Evolutionary conservation across 306 rosid genomes (phyloP).

Genomic region (Fragaria iinumae): DNA sequence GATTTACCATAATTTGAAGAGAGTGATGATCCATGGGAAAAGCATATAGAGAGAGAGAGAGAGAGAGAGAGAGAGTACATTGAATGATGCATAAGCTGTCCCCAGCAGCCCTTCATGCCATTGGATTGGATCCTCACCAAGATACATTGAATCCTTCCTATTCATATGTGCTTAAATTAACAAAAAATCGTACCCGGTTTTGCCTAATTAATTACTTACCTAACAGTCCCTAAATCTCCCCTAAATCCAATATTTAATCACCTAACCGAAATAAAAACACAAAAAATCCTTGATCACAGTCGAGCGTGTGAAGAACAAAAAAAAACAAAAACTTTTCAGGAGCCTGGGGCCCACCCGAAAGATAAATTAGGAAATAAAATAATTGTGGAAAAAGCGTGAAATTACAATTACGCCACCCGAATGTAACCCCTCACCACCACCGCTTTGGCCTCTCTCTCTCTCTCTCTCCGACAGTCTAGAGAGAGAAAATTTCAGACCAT

Average conservation of each 20-base stretch:
- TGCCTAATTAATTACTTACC: background rate
- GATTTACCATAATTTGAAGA: background rate
- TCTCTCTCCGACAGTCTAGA: conserved; percentile 46
- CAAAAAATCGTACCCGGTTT: background rate
- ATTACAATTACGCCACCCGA: conserved; percentile 42
- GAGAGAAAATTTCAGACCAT: conserved; percentile 32
- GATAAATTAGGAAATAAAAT: background rate
- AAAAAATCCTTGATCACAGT: background rate
- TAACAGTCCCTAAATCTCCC: background rate
- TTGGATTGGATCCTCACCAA: background rate
- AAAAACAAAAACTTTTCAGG: background rate
- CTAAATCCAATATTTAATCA: background rate
- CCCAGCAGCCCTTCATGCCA: background rate
- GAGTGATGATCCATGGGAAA: background rate
- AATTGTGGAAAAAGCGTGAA: background rate
- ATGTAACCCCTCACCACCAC: conserved; percentile 17
- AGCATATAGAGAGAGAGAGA: background rate
- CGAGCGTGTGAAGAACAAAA: background rate
- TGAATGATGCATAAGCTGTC: background rate
- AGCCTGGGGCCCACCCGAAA: background rate
- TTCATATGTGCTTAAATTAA: background rate
- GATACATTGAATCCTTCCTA: background rate
- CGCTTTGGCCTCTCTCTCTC: conserved; percentile 11
- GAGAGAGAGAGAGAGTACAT: background rate
- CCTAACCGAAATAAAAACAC: background rate